Conservation (phyloP, 2,329 filamentous ascomycete genomes). For the Microdochium paspali region DNA sequence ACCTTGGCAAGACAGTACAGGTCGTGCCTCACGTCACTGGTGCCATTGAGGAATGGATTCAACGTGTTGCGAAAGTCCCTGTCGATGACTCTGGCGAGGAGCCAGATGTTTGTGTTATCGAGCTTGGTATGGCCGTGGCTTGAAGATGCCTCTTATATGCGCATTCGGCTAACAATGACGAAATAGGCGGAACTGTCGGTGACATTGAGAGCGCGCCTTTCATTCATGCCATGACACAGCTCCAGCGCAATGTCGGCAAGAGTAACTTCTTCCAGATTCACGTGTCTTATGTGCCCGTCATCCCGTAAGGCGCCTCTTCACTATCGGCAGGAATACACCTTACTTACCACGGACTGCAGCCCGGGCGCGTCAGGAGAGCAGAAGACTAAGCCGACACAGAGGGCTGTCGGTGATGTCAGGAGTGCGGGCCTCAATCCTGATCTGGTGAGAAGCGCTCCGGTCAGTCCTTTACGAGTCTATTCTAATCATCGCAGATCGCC, state of each 20-base stretch:
- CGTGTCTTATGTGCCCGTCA: conserved; percentile 77
- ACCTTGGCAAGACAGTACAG: conserved; percentile 82
- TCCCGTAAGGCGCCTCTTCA: conserved; percentile 11
- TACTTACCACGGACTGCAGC: neutral
- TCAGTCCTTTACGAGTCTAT: conserved; percentile 2
- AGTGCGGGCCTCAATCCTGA: conserved; percentile 69
- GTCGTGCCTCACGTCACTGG: conserved; percentile 89
- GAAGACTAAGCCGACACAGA: conserved; percentile 96
- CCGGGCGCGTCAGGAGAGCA: conserved; percentile 45
- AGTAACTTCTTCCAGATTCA: conserved; percentile 83
- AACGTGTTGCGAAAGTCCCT: conserved; percentile 73
- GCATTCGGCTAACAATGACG: neutral
- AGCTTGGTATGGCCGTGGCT: conserved; percentile 21
- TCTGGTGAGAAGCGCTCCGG: conserved; percentile 36
- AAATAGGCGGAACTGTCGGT: conserved; percentile 29
- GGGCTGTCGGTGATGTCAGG: conserved; percentile 75
- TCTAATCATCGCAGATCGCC: conserved; percentile 54
- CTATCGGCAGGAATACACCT: conserved; percentile 14
- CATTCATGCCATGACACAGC: conserved; percentile 74
- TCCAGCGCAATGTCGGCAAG: conserved; percentile 61
- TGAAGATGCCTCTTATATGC: neutral
- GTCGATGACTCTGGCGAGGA: conserved; percentile 75
- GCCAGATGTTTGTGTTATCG: conserved; percentile 88
- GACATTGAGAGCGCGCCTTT: conserved; percentile 86
- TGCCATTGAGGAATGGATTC: conserved; percentile 87